These are phyloP conservation scores for Tuctoria greenei DNA, from an alignment of 176 grass and related monocot genomes.

Conservation along the genomic window DNA sequence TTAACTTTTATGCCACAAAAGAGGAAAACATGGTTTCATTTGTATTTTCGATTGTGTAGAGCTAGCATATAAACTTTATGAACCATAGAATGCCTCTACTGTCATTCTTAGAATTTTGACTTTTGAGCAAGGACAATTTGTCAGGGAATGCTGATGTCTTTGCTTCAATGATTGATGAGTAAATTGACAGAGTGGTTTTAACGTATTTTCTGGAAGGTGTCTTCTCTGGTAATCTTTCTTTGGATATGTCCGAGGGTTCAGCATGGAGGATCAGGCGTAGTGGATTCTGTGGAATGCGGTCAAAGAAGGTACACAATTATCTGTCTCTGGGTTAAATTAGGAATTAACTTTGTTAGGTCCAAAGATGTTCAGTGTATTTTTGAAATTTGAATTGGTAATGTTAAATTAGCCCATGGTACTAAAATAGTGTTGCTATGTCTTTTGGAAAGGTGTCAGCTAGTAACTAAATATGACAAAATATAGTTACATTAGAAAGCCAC, in stretches of 20 bases:
- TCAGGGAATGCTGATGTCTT: neutral
- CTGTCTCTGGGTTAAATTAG: neutral
- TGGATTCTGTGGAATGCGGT: slow-evolving; percentile 97
- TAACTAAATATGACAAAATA: neutral
- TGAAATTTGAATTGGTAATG: neutral
- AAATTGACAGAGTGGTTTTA: too few species aligned
- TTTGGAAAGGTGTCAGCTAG: neutral
- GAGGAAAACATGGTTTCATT: neutral
- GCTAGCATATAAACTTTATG: neutral
- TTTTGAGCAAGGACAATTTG: neutral
- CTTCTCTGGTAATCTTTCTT: slow-evolving; percentile 89
- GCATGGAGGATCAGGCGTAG: slow-evolving; percentile 79
- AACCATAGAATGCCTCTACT: neutral
- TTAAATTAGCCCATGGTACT: neutral
- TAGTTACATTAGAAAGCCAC: neutral
- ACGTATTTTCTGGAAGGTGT: slow-evolving; percentile 57
- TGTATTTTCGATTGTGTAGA: slow-evolving; percentile 6
- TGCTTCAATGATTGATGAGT: slow-evolving; percentile 5
- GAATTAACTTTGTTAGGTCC: neutral
- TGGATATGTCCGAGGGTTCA: slow-evolving; percentile 69
- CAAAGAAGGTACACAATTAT: slow-evolving; percentile 70
- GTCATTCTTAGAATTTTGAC: neutral
- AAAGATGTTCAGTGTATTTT: neutral
- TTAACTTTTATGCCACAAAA: slow-evolving; percentile 25
- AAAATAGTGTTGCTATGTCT: neutral